phyloP scores from a whole-genome alignment of 495 filamentous ascomycete genomes.

The Aspergillus cavernicola region DNA sequence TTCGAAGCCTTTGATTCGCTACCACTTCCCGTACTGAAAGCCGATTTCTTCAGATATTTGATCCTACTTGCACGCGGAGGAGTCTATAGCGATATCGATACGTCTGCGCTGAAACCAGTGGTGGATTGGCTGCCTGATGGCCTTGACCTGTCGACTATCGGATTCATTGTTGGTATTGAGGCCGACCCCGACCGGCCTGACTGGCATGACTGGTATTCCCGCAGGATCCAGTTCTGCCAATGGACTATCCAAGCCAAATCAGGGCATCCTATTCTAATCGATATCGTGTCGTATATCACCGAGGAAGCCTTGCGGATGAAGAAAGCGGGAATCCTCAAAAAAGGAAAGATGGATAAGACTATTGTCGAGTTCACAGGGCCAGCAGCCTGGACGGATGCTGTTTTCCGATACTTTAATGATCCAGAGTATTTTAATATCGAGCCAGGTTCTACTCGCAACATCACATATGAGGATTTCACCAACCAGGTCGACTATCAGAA shows the following conservation, averaged over 20 bases:
- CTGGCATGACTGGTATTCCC: conserved; percentile 94
- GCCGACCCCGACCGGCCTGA: conserved; percentile 90
- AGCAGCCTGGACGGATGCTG: conserved; percentile 87
- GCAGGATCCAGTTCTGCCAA: conserved; percentile 95
- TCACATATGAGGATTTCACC: conserved; percentile 87
- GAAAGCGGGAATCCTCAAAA: conserved; percentile 59
- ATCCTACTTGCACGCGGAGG: conserved; percentile 91
- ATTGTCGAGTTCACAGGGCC: conserved; percentile 97
- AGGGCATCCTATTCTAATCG: conserved; percentile 85
- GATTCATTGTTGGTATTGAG: conserved; percentile 90
- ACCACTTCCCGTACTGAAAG: conserved; percentile 85
- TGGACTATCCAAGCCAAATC: conserved; percentile 98
- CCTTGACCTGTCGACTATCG: conserved; percentile 71
- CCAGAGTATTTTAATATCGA: conserved; percentile 82
- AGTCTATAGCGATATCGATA: conserved; percentile 97
- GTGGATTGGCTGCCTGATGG: conserved; percentile 80
- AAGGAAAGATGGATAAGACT: conserved; percentile 64
- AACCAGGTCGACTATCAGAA: conserved; percentile 77
- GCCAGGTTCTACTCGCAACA: conserved; percentile 58
- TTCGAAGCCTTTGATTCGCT: conserved; percentile 87
- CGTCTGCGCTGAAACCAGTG: conserved; percentile 74
- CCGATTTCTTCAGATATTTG: conserved; percentile 96
- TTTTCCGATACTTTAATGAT: conserved; percentile 94
- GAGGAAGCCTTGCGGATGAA: conserved; percentile 75
- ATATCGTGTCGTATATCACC: conserved; percentile 83